phyloP scores from a whole-genome alignment of 495 filamentous ascomycete genomes.

The Cercophora samala region DNA sequence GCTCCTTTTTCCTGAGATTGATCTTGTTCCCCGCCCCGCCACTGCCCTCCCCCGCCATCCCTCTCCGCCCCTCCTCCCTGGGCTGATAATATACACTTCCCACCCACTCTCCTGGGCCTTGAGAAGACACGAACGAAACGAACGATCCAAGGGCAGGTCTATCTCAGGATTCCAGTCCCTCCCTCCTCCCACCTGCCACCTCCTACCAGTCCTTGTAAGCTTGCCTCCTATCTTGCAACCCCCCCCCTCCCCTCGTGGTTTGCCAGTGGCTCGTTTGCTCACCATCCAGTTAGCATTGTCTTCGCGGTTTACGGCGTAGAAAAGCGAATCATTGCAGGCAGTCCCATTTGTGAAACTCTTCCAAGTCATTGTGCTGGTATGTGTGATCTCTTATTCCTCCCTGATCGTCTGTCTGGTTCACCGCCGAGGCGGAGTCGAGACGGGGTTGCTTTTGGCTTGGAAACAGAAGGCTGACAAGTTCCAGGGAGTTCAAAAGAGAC shows the following conservation, averaged over 20 bases:
- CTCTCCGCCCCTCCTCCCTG: constrained; percentile 5
- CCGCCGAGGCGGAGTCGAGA: neutral
- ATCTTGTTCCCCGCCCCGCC: neutral
- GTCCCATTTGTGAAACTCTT: neutral
- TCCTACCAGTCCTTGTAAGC: neutral
- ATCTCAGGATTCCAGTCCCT: neutral
- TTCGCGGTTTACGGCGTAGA: neutral
- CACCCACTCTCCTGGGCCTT: constrained; percentile 1
- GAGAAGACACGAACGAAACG: neutral
- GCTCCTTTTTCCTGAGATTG: neutral
- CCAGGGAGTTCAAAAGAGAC: constrained; percentile 4
- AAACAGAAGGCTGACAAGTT: neutral
- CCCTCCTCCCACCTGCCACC: neutral
- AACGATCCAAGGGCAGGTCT: neutral
- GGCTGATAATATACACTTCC: constrained; percentile 4
- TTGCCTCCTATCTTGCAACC: neutral
- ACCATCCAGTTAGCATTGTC: neutral
- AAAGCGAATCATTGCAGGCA: neutral
- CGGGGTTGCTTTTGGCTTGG: neutral
- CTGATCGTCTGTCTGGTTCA: neutral
- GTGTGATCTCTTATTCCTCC: neutral
- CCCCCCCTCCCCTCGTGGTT: neutral
- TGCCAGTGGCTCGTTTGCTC: neutral
- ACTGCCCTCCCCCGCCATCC: neutral
- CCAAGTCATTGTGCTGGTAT: neutral